These are phyloP conservation scores for Tolypocladium pustulatum DNA, from an alignment of 2,329 filamentous ascomycete genomes.

Conservation along the genomic window DNA sequence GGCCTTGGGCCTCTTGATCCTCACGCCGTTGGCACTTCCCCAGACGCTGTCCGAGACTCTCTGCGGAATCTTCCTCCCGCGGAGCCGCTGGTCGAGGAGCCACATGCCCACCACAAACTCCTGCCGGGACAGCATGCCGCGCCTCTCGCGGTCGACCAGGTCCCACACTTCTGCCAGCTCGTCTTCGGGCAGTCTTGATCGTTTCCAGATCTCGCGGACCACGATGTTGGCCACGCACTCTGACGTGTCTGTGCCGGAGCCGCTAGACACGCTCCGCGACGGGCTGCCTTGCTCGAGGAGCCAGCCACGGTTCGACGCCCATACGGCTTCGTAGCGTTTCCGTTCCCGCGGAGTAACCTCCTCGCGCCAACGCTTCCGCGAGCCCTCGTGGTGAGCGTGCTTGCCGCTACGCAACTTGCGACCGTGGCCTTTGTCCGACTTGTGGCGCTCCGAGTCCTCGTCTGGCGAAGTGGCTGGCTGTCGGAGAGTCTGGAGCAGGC, in stretches of 20 bases:
- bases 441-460: conserved; percentile 42
- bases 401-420: conserved; percentile 45
- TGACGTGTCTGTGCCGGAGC: conserved; percentile 15
- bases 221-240: conserved; percentile 57
- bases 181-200: conserved; percentile 56
- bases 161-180: conserved; percentile 70
- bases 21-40: conserved; percentile 50
- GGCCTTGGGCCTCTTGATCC: conserved; percentile 21
- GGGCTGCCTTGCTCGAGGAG: conserved; percentile 22
- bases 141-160: conserved; percentile 49
- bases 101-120: conserved; percentile 80
- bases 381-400: conserved; percentile 67
- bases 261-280: conserved; percentile 7
- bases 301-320: conserved; percentile 68
- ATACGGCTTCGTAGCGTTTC: conserved; percentile 75
- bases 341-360: conserved; percentile 60
- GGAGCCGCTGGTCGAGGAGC: conserved; percentile 72
- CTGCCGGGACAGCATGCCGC: conserved; percentile 49
- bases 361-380: conserved; percentile 67
- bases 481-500: conserved; percentile 57
- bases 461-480: conserved; percentile 38
- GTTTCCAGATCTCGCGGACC: conserved; percentile 63
- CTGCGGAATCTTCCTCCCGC: conserved; percentile 65
- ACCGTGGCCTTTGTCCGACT: conserved; percentile 31
- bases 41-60: conserved; percentile 66